A percentile compares a stretch with the other conserved stretches of the same genome.
These are phyloP conservation scores for Aspergillus versicolor DNA, from an alignment of 2,329 filamentous ascomycete genomes.

Conservation along the genomic window DNA sequence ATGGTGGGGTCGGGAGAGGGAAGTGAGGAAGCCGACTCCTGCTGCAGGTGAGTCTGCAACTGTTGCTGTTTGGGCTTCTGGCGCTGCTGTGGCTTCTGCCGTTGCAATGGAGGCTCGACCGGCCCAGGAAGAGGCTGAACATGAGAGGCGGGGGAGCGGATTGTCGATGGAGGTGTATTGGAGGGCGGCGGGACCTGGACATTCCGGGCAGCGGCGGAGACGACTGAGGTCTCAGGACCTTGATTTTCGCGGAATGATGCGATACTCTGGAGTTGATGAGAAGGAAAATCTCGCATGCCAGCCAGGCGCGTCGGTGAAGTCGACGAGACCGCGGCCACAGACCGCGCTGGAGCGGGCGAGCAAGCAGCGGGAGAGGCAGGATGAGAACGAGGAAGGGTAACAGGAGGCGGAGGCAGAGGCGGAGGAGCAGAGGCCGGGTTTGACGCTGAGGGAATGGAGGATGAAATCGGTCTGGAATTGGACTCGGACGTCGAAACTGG, in stretches of 20 bases:
- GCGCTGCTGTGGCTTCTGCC: conserved; percentile 13
- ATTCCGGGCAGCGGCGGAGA: conserved; percentile 8
- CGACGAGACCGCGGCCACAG: background rate
- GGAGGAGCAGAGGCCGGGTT: background rate
- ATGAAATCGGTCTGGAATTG: background rate
- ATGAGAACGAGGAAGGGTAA: background rate
- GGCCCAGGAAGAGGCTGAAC: background rate
- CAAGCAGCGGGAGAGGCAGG: background rate
- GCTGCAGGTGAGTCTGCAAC: conserved; percentile 8
- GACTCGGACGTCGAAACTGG: background rate
- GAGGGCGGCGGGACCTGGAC: background rate
- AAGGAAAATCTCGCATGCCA: conserved; percentile 16
- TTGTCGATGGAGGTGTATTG: background rate
- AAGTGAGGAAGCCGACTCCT: conserved; percentile 17
- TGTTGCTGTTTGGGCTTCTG: conserved; percentile 8
- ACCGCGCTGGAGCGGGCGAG: background rate
- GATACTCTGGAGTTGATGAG: conserved; percentile 8
- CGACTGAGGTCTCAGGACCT: background rate
- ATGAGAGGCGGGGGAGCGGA: background rate
- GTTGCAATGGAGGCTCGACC: conserved; percentile 2
- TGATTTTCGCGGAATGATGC: conserved; percentile 1
- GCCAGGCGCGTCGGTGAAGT: conserved; percentile 2
- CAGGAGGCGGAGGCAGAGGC: background rate
- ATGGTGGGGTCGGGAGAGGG: conserved; percentile 32
- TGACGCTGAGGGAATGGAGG: background rate